These are phyloP conservation scores for Lyophyllum semitale DNA, from an alignment of 768 basidiomycete genomes.

Conservation along the genomic window DNA sequence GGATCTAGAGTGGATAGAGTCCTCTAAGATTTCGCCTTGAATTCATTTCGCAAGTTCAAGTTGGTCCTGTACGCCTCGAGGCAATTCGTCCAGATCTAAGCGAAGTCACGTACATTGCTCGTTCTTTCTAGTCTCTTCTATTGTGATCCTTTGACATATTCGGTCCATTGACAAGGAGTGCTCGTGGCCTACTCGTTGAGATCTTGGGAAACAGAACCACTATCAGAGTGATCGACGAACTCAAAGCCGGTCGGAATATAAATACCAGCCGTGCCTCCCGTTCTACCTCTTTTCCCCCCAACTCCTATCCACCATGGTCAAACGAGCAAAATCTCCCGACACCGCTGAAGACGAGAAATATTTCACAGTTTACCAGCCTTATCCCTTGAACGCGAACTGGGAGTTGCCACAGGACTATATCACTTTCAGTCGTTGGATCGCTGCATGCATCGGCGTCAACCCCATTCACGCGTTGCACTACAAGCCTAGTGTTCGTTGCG, in stretches of 20 bases:
- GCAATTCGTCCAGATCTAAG: no score
- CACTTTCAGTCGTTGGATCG: constrained; percentile 49
- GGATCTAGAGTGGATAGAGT: no score
- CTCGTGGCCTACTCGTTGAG: background rate
- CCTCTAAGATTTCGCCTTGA: no score
- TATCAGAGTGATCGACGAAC: background rate
- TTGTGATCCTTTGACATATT: no score
- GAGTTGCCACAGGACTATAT: constrained; percentile 39
- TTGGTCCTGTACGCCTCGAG: no score
- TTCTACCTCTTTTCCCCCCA: background rate
- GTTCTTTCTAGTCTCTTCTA: no score
- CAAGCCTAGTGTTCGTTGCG: constrained; percentile 43
- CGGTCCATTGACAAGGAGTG: background rate
- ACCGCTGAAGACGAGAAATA: constrained; percentile 47
- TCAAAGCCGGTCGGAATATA: background rate
- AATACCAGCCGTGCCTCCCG: constrained; percentile 4
- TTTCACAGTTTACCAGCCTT: constrained; percentile 49
- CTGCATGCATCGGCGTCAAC: constrained; percentile 38
- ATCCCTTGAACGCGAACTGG: constrained; percentile 51
- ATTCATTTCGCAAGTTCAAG: no score
- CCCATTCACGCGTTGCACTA: constrained; percentile 45
- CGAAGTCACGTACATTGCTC: no score
- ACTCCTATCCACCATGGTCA: constrained; percentile 34
- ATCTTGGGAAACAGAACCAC: background rate
- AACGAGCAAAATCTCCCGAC: constrained; percentile 39